These are phyloP conservation scores for Papilionanthe hybrid DNA, from an alignment of 116 monocot genomes.

Conservation along the genomic window DNA sequence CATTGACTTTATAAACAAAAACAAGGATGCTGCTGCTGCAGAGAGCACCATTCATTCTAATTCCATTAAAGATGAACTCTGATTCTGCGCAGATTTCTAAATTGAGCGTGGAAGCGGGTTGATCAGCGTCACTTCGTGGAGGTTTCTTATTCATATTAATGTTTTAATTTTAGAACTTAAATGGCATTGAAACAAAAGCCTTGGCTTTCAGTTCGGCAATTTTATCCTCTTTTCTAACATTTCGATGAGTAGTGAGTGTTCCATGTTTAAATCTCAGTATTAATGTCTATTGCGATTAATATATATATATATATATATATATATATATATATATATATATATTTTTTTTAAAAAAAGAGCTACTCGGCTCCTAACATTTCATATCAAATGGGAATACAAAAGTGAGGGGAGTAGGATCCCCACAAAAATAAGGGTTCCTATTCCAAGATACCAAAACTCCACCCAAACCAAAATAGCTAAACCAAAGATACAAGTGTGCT, in stretches of 20 bases:
- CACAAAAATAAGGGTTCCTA: no score
- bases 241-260: neutral
- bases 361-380: no score
- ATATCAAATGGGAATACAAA: no score
- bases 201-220: neutral
- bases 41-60: slow-evolving; percentile 15
- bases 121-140: neutral
- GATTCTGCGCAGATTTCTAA: slow-evolving; percentile 1
- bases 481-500: no score
- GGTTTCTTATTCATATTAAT: neutral
- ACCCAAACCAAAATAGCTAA: no score
- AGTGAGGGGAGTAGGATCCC: no score
- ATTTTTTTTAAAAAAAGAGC: no score
- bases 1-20: slow-evolving; percentile 58
- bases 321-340: no score
- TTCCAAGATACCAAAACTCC: no score
- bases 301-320: no score
- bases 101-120: no score
- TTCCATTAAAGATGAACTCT: slow-evolving; percentile 53
- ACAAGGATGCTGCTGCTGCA: slow-evolving; percentile 29
- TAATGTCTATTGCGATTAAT: no score
- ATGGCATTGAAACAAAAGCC: neutral
- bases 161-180: neutral
- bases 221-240: neutral
- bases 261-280: neutral